These are phyloP conservation scores for Scutellaria minor DNA, from an alignment of 257 asterid species.

Conservation along the genomic window DNA sequence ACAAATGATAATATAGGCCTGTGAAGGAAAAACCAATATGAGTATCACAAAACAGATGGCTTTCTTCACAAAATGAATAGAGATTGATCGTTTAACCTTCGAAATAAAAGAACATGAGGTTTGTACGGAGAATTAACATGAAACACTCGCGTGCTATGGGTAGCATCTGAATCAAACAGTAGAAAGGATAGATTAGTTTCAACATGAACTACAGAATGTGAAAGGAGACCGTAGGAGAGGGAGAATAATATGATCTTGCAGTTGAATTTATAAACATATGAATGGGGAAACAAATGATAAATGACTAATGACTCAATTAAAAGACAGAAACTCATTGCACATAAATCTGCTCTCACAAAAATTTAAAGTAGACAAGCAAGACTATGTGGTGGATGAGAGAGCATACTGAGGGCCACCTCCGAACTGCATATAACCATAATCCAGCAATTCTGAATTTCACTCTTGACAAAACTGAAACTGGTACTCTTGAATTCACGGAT, in stretches of 20 bases:
- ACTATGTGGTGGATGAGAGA: conserved; percentile 48
- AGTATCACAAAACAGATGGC: conserved; percentile 21
- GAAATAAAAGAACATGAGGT: conserved; percentile 97
- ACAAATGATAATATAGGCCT: conserved; percentile 93
- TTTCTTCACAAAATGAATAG: conserved; percentile 29
- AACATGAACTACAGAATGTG: background rate
- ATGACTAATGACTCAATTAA: background rate
- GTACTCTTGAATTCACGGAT: conserved; percentile 43
- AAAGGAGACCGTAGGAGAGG: conserved; percentile 1
- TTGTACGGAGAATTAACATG: conserved; percentile 81
- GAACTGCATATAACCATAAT: conserved; percentile 65
- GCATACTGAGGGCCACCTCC: conserved; percentile 96
- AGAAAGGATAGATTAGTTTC: background rate
- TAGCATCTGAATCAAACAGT: conserved; percentile 58
- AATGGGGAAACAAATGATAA: conserved; percentile 28
- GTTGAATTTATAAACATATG: conserved; percentile 8
- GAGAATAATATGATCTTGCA: background rate
- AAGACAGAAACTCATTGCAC: conserved; percentile 28
- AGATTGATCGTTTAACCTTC: conserved; percentile 65
- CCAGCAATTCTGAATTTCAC: conserved; percentile 64
- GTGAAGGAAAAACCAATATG: conserved; percentile 33
- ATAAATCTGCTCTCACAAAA: background rate
- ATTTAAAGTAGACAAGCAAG: conserved; percentile 28
- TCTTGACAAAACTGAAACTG: conserved; percentile 64
- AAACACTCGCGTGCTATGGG: conserved; percentile 81